A percentile compares a stretch with the other conserved stretches of the same genome.
Evolutionary conservation across 805 yeast species (phyloP).

Genomic region (Candida silvatica): DNA sequence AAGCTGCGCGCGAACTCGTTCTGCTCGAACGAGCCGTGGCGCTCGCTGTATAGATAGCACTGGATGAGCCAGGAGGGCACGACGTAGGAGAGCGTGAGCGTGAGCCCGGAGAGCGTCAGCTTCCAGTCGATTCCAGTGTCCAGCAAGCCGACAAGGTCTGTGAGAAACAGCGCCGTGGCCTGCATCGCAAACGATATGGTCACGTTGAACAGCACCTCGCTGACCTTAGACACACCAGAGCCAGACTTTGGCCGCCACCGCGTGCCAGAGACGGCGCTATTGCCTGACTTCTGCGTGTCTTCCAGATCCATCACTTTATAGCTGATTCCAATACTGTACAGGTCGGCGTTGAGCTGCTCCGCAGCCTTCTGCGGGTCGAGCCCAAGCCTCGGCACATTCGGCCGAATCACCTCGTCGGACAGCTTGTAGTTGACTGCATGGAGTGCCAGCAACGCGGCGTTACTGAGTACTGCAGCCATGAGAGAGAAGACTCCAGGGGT

Average conservation of each 20-base stretch:
- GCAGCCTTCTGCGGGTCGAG: too few relatives aligned
- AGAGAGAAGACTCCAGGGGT: not conserved
- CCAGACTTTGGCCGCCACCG: not conserved
- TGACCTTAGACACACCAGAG: not conserved
- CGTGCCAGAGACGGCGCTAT: not conserved
- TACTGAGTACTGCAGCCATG: not conserved
- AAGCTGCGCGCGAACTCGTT: constrained; percentile 4
- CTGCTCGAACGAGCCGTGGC: constrained; percentile 5
- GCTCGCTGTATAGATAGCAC: constrained; percentile 3
- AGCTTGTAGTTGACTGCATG: not conserved
- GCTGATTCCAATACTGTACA: constrained; percentile 1
- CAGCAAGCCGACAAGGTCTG: constrained; percentile 19
- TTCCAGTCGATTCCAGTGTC: constrained; percentile 27
- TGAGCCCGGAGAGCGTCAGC: constrained; percentile 29
- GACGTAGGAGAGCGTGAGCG: constrained; percentile 30
- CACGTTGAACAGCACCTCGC: constrained; percentile 9
- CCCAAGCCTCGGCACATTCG: too few relatives aligned
- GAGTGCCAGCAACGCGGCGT: not conserved
- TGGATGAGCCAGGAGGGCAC: constrained; percentile 30
- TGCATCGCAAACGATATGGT: constrained; percentile 21
- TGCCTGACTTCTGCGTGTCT: not conserved
- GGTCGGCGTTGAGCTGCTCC: too few relatives aligned
- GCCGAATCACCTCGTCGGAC: not conserved
- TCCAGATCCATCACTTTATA: not conserved
- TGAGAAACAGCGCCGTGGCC: constrained; percentile 19